Conservation (phyloP, 2,329 filamentous ascomycete species). For the Eutypella sp. region DNA sequence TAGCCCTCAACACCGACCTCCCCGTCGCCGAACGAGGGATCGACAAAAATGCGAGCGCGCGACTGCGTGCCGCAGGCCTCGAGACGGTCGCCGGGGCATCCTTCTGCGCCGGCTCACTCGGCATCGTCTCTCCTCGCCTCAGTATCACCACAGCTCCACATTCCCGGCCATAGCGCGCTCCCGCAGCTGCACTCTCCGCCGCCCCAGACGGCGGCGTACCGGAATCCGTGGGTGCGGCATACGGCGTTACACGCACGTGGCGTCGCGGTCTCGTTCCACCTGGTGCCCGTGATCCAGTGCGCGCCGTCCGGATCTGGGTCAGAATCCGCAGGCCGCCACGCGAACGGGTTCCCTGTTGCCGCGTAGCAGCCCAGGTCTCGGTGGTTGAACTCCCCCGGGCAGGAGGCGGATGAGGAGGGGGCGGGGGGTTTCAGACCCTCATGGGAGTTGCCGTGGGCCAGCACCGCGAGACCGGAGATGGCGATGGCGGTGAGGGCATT, state of each 20-base stretch:
- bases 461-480: constrained; percentile 9
- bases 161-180: constrained; percentile 8
- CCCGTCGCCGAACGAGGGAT: constrained; percentile 20
- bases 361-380: constrained; percentile 15
- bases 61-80: constrained; percentile 22
- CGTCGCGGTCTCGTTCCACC: constrained; percentile 21
- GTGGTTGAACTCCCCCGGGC: constrained; percentile 3
- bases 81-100: constrained; percentile 19
- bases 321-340: constrained; percentile 11
- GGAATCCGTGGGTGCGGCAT: constrained; percentile 24
- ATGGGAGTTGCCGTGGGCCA: constrained; percentile 13
- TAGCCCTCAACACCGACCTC: constrained; percentile 10
- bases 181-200: constrained; percentile 21
- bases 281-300: constrained; percentile 13
- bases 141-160: too few relatives aligned
- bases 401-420: too few relatives aligned
- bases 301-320: constrained; percentile 4
- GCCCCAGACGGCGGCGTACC: constrained; percentile 16
- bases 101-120: not conserved
- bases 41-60: constrained; percentile 20
- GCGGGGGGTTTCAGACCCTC: constrained; percentile 4
- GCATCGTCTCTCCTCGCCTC: too few relatives aligned
- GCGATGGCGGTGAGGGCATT: constrained; percentile 13
- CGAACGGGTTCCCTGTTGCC: constrained; percentile 6
- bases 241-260: constrained; percentile 17